A percentile compares a stretch with the other conserved stretches of the same genome.
These are phyloP conservation scores for Nepenthes mirabilis DNA, from an alignment of 148 eudicot species.

Conservation along the genomic window DNA sequence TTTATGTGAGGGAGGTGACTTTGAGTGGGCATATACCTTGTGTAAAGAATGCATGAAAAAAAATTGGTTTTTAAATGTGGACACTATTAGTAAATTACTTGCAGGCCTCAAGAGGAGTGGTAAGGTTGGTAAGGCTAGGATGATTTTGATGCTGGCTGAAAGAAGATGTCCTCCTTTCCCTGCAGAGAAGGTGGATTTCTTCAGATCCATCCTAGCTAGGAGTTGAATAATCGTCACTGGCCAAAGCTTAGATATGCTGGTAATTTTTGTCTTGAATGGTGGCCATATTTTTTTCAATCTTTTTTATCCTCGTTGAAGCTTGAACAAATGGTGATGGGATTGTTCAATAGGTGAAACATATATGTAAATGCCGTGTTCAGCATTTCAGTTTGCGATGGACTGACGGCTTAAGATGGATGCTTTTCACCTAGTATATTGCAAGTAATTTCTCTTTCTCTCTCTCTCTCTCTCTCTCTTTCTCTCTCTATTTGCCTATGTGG, in stretches of 20 bases:
- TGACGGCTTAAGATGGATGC: no score
- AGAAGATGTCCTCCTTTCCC: slow-evolving; percentile 41
- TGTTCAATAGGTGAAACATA: no score
- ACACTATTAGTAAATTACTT: slow-evolving; percentile 42
- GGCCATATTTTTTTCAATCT: no score
- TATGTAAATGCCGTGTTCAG: no score
- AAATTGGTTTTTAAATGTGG: slow-evolving; percentile 50
- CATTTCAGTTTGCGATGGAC: no score
- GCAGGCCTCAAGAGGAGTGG: slow-evolving; percentile 45
- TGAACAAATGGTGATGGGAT: no score
- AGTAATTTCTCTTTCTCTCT: no score
- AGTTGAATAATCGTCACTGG: slow-evolving; percentile 11
- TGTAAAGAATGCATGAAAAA: slow-evolving; percentile 58
- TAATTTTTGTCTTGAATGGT: no score
- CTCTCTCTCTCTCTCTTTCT: no score
- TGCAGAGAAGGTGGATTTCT: slow-evolving; percentile 21
- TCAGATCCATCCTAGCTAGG: slow-evolving; percentile 30
- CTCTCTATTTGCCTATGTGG: no score
- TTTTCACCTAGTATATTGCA: no score
- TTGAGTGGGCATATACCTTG: slow-evolving; percentile 53
- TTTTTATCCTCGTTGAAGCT: no score
- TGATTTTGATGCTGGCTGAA: slow-evolving; percentile 33
- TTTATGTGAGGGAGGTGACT: slow-evolving; percentile 46
- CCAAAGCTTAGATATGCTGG: neutral
- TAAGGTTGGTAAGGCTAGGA: slow-evolving; percentile 39